These are phyloP conservation scores for Diaporthe aspalathi DNA, from an alignment of 2,329 filamentous ascomycete genomes.

Conservation along the genomic window DNA sequence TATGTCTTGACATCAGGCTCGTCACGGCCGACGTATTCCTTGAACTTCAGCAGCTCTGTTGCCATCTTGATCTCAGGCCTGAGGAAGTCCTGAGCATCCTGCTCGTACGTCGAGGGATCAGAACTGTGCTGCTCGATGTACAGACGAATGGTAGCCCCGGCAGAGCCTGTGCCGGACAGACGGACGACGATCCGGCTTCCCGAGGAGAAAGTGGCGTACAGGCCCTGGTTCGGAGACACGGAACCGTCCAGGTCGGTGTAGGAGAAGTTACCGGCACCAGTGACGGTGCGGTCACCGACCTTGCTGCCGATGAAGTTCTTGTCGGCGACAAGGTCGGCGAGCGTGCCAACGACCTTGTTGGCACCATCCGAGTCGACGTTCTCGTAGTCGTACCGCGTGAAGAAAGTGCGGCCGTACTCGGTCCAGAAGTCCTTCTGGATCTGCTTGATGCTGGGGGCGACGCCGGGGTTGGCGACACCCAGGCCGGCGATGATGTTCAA, in stretches of 20 bases:
- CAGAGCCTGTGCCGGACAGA: conserved; percentile 93
- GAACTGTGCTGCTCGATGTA: conserved; percentile 97
- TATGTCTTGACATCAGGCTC: conserved; percentile 98
- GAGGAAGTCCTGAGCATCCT: conserved; percentile 93
- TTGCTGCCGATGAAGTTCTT: conserved; percentile 82
- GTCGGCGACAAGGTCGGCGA: conserved; percentile 82
- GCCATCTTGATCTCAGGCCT: conserved; percentile 90
- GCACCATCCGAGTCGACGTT: conserved; percentile 91
- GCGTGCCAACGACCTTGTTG: conserved; percentile 85
- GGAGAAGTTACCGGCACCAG: conserved; percentile 93
- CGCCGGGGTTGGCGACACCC: conserved; percentile 81
- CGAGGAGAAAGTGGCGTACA: conserved; percentile 94
- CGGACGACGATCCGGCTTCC: conserved; percentile 96
- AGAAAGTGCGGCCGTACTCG: conserved; percentile 96
- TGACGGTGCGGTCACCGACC: conserved; percentile 83
- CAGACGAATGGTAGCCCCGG: conserved; percentile 93
- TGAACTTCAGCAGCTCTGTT: conserved; percentile 87
- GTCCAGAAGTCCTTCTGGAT: conserved; percentile 99
- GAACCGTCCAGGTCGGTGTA: conserved; percentile 99
- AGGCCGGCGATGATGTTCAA: conserved; percentile 98
- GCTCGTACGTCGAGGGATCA: conserved; percentile 79
- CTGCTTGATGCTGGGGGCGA: conserved; percentile 91
- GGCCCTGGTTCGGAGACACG: conserved; percentile 93
- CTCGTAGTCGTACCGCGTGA: conserved; percentile 99
- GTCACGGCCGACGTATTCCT: conserved; percentile 91